A percentile compares a stretch with the other conserved stretches of the same genome.
These are phyloP conservation scores for Erodium chrysanthum DNA, from an alignment of 441 rosid species.

Conservation along the genomic window DNA sequence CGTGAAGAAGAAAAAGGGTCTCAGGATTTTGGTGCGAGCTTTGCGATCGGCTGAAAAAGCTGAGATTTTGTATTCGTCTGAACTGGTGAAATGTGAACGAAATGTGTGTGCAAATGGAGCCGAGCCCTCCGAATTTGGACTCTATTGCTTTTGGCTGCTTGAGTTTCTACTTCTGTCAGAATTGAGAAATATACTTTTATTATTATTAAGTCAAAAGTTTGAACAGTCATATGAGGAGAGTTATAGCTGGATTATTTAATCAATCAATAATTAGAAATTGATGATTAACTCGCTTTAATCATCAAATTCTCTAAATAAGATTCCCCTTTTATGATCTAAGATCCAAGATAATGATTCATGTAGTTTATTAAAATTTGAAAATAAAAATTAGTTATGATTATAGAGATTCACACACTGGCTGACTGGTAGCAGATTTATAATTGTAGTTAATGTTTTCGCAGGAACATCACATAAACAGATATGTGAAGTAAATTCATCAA, in stretches of 20 bases:
- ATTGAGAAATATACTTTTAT: not conserved
- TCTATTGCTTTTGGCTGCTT: not conserved
- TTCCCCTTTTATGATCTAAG: too few species aligned
- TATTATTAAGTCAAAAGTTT: not conserved
- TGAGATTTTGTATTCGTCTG: not conserved
- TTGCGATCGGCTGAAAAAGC: conserved; percentile 6
- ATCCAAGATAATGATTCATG: too few species aligned
- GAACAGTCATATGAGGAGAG: not conserved
- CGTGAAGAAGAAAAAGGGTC: not conserved
- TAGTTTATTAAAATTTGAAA: too few species aligned
- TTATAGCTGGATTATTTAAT: not conserved
- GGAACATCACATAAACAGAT: too few species aligned
- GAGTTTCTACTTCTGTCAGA: not conserved
- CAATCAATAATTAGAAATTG: not conserved
- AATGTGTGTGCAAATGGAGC: not conserved
- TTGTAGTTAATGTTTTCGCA: too few species aligned
- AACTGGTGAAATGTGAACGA: not conserved
- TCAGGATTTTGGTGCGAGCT: conserved; percentile 1
- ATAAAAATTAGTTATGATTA: too few species aligned
- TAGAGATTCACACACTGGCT: too few species aligned
- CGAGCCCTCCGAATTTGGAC: not conserved
- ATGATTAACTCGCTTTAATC: not conserved
- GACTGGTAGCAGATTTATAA: too few species aligned
- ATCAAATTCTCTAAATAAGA: not conserved
- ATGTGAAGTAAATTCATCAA: too few species aligned